phyloP scores from a whole-genome alignment of 176 grass and related monocot genomes.

The Eragrostis nindensis region DNA sequence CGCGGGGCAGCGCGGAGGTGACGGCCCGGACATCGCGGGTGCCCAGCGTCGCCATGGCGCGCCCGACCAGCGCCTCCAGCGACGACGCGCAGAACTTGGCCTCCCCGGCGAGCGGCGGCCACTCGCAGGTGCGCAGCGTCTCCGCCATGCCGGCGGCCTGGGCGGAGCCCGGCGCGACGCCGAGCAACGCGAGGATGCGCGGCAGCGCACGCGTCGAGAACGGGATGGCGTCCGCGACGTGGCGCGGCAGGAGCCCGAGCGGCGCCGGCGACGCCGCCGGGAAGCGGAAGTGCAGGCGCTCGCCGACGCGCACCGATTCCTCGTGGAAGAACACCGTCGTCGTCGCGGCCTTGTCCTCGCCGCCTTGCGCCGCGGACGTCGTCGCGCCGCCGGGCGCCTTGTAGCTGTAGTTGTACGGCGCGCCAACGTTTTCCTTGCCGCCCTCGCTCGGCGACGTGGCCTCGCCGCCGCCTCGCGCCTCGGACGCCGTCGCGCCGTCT shows the following conservation, averaged over 20 bases:
- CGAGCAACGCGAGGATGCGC: background rate
- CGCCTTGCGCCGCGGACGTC: background rate
- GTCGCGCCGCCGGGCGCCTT: background rate
- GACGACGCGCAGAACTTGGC: slow-evolving; percentile 54
- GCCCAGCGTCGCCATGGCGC: slow-evolving; percentile 39
- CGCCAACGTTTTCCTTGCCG: background rate
- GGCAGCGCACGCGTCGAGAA: slow-evolving; percentile 40
- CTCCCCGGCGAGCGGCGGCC: slow-evolving; percentile 5
- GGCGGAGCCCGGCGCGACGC: background rate
- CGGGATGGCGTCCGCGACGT: slow-evolving; percentile 34
- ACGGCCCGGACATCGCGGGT: slow-evolving; percentile 34
- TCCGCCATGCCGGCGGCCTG: slow-evolving; percentile 14
- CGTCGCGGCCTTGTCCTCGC: background rate
- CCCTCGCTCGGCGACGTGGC: background rate
- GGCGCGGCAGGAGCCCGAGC: slow-evolving; percentile 41
- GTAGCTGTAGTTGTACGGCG: slow-evolving; percentile 31
- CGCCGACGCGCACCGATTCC: slow-evolving; percentile 50
- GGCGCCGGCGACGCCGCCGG: background rate
- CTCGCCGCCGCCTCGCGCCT: too few species aligned
- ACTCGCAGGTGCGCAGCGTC: slow-evolving; percentile 45
- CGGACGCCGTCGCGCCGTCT: too few species aligned
- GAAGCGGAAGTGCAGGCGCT: slow-evolving; percentile 42
- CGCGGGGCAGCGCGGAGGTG: slow-evolving; percentile 42
- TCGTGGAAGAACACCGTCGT: slow-evolving; percentile 59
- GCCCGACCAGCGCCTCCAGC: slow-evolving; percentile 48